These are phyloP conservation scores for Fusarium luffae DNA, from an alignment of 2,329 filamentous ascomycete genomes.

Conservation along the genomic window DNA sequence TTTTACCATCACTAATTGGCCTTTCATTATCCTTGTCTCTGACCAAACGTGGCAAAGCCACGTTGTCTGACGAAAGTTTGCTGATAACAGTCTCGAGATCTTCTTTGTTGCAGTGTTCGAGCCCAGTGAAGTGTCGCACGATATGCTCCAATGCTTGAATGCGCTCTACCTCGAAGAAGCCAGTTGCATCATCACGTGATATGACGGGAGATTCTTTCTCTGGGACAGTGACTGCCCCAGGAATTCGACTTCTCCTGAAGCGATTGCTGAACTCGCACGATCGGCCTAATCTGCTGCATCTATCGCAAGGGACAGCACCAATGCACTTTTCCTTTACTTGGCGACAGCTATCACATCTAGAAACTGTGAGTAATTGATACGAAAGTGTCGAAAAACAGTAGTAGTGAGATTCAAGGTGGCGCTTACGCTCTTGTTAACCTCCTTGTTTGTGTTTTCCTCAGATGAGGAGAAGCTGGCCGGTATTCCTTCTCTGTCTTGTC, in stretches of 20 bases:
- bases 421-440: slow-evolving; percentile 27
- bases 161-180: slow-evolving; percentile 35
- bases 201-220: no score
- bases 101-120: slow-evolving; percentile 21
- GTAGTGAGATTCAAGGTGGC: no score
- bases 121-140: slow-evolving; percentile 28
- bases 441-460: slow-evolving; percentile 4
- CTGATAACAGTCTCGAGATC: slow-evolving; percentile 20
- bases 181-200: neutral
- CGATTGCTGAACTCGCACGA: slow-evolving; percentile 37
- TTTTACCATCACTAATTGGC: no score
- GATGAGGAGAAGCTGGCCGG: neutral
- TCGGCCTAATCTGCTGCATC: slow-evolving; percentile 34
- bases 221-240: neutral
- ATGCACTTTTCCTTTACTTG: slow-evolving; percentile 42
- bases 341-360: slow-evolving; percentile 40
- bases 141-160: slow-evolving; percentile 33
- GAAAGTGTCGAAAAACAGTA: no score
- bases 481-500: neutral
- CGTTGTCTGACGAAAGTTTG: neutral
- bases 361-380: neutral
- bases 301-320: slow-evolving; percentile 33
- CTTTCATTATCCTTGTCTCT: no score
- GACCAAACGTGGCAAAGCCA: no score
- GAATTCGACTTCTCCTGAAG: slow-evolving; percentile 24